Evolutionary conservation across 371 early-diverging fungal species (phyloP), one percentile per base, ranked within the genome.

Genomic region (Syncephalastrum contaminatum): DNA sequence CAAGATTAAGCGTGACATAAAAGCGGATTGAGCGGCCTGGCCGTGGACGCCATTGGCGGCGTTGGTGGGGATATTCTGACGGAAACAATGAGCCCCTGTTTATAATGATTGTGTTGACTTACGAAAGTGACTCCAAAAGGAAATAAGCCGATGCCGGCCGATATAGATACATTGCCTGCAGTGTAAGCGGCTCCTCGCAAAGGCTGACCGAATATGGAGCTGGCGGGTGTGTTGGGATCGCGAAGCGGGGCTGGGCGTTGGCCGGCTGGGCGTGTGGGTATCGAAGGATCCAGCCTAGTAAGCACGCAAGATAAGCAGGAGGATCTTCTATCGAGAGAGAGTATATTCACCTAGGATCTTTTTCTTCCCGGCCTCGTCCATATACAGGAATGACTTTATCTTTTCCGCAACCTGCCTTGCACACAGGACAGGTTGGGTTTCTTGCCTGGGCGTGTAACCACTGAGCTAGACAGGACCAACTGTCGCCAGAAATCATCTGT

Each of bases 351-450:
- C 88, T 84, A 42, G 90, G 89, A 63, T 89, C 89, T 46, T 79
- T 76, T 54, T 77, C 82, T 59, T 88, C 88, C 56, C 72, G 72
- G 19, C 89, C 90, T 43, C 90, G 82, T 43, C 90, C 88, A 56
- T 89, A 89, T 22, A 89, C 76, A 1, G 90, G 90, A 44, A 89
- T 88, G 41, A 89, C 87, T 60, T 89, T 88, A 41, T 88, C 88
- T 60, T 80, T 76, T 4, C 83, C 87, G 64, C 90, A 88, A 43
- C 88, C 89, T 4, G 87, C 89, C 62, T 90, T 90, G 58, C 90
- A 90, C 14, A 90, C 89, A 0, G 90, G 90, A 48, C 71, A 70
- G 8, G 71, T 70, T 2, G 71, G 71, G 43, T 70, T 67, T 19
- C 67, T 50, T 24, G 60, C 43, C 44, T 67, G 67, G 22, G 58